Conservation (phyloP, 805 yeast genomes). For the baker's yeast (Saccharomyces cerevisiae) region DNA sequence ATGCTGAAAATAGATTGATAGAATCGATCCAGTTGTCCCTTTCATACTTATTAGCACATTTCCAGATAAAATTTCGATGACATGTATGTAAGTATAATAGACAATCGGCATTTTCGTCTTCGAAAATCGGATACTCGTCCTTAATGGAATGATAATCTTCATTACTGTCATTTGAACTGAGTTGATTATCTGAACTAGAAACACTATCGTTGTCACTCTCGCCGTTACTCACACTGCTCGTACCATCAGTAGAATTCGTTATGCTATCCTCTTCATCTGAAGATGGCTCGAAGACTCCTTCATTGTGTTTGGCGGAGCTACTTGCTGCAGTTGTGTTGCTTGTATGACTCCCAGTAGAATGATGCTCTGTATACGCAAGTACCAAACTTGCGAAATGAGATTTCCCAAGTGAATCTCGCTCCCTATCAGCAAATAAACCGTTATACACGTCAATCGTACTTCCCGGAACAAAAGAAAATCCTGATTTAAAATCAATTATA, state of each 20-base stretch:
- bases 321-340: background rate
- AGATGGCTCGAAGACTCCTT: background rate
- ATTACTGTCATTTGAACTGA: background rate
- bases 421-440: constrained; percentile 15
- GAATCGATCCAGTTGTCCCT: constrained; percentile 51
- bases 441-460: constrained; percentile 8
- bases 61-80: constrained; percentile 30
- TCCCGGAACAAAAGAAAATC: constrained; percentile 9
- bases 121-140: background rate
- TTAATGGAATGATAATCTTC: background rate
- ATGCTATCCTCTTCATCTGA: background rate
- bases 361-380: background rate
- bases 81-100: constrained; percentile 32
- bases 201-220: background rate
- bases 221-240: background rate
- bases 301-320: background rate
- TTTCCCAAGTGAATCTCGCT: constrained; percentile 4
- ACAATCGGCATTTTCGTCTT: constrained; percentile 11
- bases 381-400: background rate
- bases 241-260: background rate
- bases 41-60: constrained; percentile 39
- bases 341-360: background rate
- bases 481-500: constrained; percentile 26
- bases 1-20: constrained; percentile 26
- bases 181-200: background rate